Evolutionary conservation across 2,329 filamentous ascomycete genomes (phyloP).

Genomic region (Xylaria sp.): DNA sequence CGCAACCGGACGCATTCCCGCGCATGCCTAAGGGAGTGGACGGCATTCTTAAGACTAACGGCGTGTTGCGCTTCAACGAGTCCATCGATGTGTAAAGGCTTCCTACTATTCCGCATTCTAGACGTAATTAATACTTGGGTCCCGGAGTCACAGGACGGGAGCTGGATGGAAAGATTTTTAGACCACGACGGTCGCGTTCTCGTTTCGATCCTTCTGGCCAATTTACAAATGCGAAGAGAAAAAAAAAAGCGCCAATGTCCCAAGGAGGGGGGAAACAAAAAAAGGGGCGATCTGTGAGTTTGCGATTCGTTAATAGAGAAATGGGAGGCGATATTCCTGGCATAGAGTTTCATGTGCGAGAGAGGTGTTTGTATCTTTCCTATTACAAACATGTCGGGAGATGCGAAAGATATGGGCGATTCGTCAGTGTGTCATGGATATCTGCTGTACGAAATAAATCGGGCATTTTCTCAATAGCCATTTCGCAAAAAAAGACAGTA

Average conservation of each 20-base stretch:
- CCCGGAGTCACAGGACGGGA: neutral
- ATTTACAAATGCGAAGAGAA: neutral
- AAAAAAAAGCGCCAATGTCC: neutral
- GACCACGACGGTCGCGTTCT: neutral
- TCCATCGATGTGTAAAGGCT: constrained; percentile 65
- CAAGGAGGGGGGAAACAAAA: neutral
- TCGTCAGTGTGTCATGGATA: neutral
- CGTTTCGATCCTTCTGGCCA: neutral
- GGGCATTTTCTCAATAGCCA: neutral
- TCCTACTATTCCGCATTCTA: neutral
- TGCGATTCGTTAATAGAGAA: neutral
- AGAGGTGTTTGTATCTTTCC: neutral
- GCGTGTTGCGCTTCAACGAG: constrained; percentile 88
- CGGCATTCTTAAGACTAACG: constrained; percentile 77
- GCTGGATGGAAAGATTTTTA: neutral
- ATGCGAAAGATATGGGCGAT: neutral
- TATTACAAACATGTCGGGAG: neutral
- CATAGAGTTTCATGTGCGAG: neutral
- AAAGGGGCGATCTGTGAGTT: neutral
- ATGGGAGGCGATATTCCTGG: neutral
- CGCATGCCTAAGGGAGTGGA: constrained; percentile 76
- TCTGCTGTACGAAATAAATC: neutral
- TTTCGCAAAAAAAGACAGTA: too few species aligned
- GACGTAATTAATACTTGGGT: neutral
- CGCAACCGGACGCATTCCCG: constrained; percentile 47